These are phyloP conservation scores for Cladochytrium replicatum DNA, from an alignment of 192 early-diverging fungal genomes.

Conservation along the genomic window DNA sequence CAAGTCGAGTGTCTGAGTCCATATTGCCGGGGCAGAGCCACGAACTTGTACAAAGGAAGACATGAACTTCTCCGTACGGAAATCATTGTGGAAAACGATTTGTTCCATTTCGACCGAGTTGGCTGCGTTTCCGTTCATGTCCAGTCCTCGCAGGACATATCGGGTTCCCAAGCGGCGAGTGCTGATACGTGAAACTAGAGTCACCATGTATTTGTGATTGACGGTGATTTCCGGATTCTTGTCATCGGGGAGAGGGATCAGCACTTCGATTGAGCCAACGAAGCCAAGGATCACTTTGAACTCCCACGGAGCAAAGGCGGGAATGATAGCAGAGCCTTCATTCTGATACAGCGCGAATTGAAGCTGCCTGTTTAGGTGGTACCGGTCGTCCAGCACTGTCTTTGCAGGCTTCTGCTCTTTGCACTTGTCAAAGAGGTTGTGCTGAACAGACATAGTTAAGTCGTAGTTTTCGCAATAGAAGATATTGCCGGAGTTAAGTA, in stretches of 20 bases:
- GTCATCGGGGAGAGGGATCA: constrained; percentile 10
- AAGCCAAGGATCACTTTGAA: constrained; percentile 36
- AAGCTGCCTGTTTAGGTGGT: constrained; percentile 39
- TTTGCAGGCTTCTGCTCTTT: constrained; percentile 3
- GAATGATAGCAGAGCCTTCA: constrained; percentile 8
- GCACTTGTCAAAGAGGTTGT: constrained; percentile 22
- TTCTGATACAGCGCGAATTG: constrained; percentile 18
- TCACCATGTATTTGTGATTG: constrained; percentile 25
- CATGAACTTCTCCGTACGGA: constrained; percentile 20
- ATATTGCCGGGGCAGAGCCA: constrained; percentile 40
- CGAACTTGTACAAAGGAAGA: constrained; percentile 38
- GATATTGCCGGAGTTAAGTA: constrained; percentile 35
- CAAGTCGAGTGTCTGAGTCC: constrained; percentile 41
- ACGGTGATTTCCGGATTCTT: background rate
- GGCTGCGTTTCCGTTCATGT: constrained; percentile 40
- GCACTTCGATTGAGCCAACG: constrained; percentile 34
- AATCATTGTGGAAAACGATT: constrained; percentile 43
- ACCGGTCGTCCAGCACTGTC: constrained; percentile 41
- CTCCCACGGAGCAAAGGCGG: constrained; percentile 28
- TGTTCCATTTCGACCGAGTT: constrained; percentile 55
- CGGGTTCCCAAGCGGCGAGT: constrained; percentile 36
- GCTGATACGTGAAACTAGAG: constrained; percentile 37
- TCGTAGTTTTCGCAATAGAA: constrained; percentile 45
- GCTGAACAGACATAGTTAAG: constrained; percentile 45
- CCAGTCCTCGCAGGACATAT: constrained; percentile 42